Conservation (phyloP, 192 early-diverging fungal genomes). For the Coemansia furcata region DNA sequence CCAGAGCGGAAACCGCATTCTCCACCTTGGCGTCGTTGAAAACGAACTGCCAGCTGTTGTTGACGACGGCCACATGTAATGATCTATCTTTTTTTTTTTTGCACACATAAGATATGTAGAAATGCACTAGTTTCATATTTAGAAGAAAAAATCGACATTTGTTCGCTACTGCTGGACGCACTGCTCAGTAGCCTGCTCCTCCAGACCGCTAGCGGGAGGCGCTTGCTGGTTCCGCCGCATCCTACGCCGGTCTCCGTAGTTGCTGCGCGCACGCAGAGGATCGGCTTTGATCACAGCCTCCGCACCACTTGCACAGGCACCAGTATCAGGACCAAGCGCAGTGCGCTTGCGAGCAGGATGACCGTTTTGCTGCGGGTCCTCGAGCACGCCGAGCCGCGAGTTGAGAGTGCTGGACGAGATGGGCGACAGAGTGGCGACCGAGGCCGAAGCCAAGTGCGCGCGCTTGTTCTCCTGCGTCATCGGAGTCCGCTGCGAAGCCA, state of each 20-base stretch:
- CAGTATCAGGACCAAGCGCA: constrained; percentile 7
- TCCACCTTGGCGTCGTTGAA: constrained; percentile 77
- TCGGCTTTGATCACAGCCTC: constrained; percentile 15
- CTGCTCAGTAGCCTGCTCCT: constrained; percentile 47
- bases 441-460: neutral
- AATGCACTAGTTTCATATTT: neutral
- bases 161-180: constrained; percentile 41
- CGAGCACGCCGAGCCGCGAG: constrained; percentile 8
- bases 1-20: constrained; percentile 80
- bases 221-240: constrained; percentile 42
- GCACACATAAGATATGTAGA: constrained; percentile 38
- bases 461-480: constrained; percentile 28
- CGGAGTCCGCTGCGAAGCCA: constrained; percentile 27
- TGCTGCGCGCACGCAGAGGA: constrained; percentile 30
- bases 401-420: constrained; percentile 39
- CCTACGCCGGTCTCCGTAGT: constrained; percentile 44
- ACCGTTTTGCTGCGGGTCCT: constrained; percentile 3
- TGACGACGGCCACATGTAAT: constrained; percentile 61
- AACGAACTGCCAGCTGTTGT: constrained; percentile 55
- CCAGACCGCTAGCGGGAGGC: constrained; percentile 24
- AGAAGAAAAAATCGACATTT: neutral
- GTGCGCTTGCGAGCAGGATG: constrained; percentile 44
- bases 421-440: constrained; percentile 28
- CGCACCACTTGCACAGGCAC: neutral
- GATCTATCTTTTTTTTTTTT: neutral